Evolutionary conservation across 2,329 filamentous ascomycete genomes (phyloP), one percentile per base, ranked within the genome.

Genomic region (Biscogniauxia sp.): DNA sequence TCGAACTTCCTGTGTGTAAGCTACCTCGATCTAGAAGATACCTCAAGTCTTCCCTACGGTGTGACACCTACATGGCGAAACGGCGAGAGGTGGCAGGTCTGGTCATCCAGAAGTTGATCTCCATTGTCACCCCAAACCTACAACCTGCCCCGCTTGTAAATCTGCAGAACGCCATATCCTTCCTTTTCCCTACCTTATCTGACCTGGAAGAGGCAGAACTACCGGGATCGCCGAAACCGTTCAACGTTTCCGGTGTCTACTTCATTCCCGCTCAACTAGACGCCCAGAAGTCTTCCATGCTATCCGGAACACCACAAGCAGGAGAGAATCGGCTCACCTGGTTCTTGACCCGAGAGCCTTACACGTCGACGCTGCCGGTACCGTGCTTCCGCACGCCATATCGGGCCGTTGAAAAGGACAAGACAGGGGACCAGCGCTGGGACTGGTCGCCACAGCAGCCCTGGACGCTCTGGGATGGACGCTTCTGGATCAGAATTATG

Each of bases 401-500:
- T 50, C 64, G 62, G 55, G 54, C 62, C 0, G 2, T 63, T 13
- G 20, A 54, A 13, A 58, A 26, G 11, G 61, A 64, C 19, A 61
- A 61, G 50, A 49, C n/a, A 11, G 9, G 3, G 20, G 2, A 6
- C 5, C 52, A 49, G 11, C 37, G 55, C 1, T 73, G 71, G 71
- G 61, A 62, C 7, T 72, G 72, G 71, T 60, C 66, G 1, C 4
- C n/a, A 2, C 76, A 74, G 75, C 61, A 59, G 41, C 62, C 56
- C 1, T 79, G 78, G 74, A 61, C 66, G 53, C 70, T 82, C 57
- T 89, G 81, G 75, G 87, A 89, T 70, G 83, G 84, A 0, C 83
- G 87, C 1, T 89, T 82, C 72, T 89, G 87, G 87, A 73, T 88
- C 17, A 77, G 80, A 17, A 58, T 86, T 9, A 72, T 73, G 20